Conservation (phyloP, 192 early-diverging fungal species). For the Coemansia sp. region DNA sequence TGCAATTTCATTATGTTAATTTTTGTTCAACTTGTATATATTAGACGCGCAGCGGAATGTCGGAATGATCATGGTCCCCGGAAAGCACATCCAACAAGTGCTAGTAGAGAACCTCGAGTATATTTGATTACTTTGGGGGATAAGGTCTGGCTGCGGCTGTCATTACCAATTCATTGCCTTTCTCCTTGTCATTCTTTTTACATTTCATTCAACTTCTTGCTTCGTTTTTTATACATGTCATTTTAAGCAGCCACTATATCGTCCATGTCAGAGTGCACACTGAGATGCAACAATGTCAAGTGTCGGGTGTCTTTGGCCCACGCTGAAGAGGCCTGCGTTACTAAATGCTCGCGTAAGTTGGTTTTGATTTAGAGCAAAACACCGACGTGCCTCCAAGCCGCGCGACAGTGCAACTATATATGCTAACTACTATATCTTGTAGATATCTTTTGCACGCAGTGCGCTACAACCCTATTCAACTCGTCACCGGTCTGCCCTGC, state of each 20-base stretch:
- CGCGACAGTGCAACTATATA: not conserved
- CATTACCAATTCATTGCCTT: not conserved
- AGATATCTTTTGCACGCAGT: constrained; percentile 71
- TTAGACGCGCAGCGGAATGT: constrained; percentile 40
- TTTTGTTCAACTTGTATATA: not conserved
- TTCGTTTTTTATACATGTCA: not conserved
- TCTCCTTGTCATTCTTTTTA: not conserved
- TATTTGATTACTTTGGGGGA: constrained; percentile 17
- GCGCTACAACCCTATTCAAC: constrained; percentile 58
- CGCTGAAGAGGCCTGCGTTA: constrained; percentile 60
- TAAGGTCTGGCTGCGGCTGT: not conserved
- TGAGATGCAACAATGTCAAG: constrained; percentile 53
- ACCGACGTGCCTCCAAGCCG: not conserved
- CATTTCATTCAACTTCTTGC: not conserved
- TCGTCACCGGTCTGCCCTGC: constrained; percentile 63
- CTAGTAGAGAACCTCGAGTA: constrained; percentile 51
- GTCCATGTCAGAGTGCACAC: constrained; percentile 21
- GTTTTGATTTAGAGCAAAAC: not conserved
- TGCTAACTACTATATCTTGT: not conserved
- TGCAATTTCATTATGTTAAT: not conserved
- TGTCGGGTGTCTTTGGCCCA: constrained; percentile 44
- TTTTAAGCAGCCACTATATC: not conserved
- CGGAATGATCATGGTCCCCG: constrained; percentile 57
- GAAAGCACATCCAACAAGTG: constrained; percentile 36
- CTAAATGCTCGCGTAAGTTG: constrained; percentile 67